Evolutionary conservation across 805 yeast genomes (phyloP).

Genomic region (Lachancea thermotolerans): DNA sequence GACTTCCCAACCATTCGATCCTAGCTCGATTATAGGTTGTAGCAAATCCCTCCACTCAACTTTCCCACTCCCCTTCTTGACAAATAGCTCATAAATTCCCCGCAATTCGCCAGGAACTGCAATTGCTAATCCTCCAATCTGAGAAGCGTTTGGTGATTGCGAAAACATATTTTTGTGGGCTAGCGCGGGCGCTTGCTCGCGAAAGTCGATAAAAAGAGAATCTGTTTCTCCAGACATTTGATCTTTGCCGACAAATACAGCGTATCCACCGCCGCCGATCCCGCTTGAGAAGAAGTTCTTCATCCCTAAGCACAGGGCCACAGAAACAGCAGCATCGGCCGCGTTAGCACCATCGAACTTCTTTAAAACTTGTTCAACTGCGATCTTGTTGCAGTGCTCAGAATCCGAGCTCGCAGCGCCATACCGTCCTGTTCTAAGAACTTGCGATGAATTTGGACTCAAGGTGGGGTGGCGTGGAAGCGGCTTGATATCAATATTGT

Average conservation of each 20-base stretch:
- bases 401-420: constrained; percentile 35
- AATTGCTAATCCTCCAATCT: constrained; percentile 79
- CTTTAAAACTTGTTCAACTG: constrained; percentile 22
- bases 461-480: constrained; percentile 33
- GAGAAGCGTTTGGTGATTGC: constrained; percentile 41
- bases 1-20: constrained; percentile 57
- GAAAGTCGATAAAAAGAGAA: constrained; percentile 66
- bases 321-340: constrained; percentile 89
- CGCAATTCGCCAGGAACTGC: constrained; percentile 89
- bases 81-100: constrained; percentile 63
- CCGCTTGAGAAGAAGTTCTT: constrained; percentile 80
- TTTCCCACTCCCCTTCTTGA: constrained; percentile 61
- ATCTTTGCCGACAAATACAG: constrained; percentile 33
- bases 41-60: constrained; percentile 67
- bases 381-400: constrained; percentile 29
- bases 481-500: constrained; percentile 36
- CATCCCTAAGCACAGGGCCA: constrained; percentile 82
- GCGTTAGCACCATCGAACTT: constrained; percentile 56
- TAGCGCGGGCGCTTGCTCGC: constrained; percentile 76
- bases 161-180: constrained; percentile 63
- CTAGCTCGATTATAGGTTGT: constrained; percentile 65
- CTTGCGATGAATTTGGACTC: constrained; percentile 26
- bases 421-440: constrained; percentile 21
- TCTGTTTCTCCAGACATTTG: constrained; percentile 25
- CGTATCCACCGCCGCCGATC: constrained; percentile 88